Percentiles rank a stretch among this genome's conserved stretches.
Evolutionary conservation across 1,284 basidiomycete species (phyloP).

Genomic region (Pseudozyma thailandica): DNA sequence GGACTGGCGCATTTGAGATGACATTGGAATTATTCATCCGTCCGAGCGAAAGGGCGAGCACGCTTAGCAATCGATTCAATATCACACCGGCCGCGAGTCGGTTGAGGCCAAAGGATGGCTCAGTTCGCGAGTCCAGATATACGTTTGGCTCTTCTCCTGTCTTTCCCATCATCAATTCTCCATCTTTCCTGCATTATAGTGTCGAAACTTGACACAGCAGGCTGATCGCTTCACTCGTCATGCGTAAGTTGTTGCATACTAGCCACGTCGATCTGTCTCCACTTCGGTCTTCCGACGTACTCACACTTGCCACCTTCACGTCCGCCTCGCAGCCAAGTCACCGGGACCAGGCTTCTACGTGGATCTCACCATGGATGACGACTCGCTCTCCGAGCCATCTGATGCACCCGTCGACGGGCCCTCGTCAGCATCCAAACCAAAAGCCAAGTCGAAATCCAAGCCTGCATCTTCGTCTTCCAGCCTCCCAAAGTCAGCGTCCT

Average conservation of each 20-base stretch:
- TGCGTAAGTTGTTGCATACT: neutral
- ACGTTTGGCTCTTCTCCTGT: neutral
- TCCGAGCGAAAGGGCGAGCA: slow-evolving; percentile 1
- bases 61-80: neutral
- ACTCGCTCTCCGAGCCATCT: slow-evolving; percentile 40
- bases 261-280: neutral
- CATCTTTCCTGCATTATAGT: neutral
- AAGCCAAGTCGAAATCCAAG: slow-evolving; percentile 3
- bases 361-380: slow-evolving; percentile 33
- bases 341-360: slow-evolving; percentile 13
- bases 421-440: slow-evolving; percentile 14
- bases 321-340: slow-evolving; percentile 3
- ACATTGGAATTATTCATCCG: neutral
- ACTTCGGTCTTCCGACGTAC: neutral
- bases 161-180: neutral
- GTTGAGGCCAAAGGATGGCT: neutral
- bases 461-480: neutral
- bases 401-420: slow-evolving; percentile 6
- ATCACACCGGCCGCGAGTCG: neutral
- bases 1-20: neutral
- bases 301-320: neutral
- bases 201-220: no score
- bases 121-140: neutral
- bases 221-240: no score
- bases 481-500: slow-evolving; percentile 22